Base-by-base conservation (phyloP, 2,329 filamentous ascomycete species). In the Cercospora berteroae region DNA sequence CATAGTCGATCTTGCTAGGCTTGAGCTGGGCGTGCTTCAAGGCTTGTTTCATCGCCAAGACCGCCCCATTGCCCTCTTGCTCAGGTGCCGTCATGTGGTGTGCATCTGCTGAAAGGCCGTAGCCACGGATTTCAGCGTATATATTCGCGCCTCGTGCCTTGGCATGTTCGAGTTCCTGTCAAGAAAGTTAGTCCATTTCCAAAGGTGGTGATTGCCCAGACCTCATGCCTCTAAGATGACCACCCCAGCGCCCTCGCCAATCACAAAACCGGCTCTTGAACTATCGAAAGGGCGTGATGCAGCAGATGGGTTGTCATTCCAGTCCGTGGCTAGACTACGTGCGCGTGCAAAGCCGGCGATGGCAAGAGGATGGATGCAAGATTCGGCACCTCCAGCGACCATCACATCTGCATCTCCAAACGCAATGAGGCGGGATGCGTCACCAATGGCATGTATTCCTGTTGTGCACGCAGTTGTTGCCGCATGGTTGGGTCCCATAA, bases 401-500 rank as follows among this genome's bases (percentile, higher is more conserved):
- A 99, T 98, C 64, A 98, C 90, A 78, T 97, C 87, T 56, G 94
- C 94, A 77, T 98, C 94, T 6, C 93, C 94, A 75, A 89, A 89
- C n/a, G 90, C 87, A 69, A 99, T 94, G 77, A 97, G 92, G 18
- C 94, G 88, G n/a, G 91, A 89, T 5, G 95, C 95, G 78, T 99
- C 95, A 18, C 94, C 95, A 60, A 99, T 89, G 1, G 94, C 93
- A 81, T 99, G 95, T 0, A 94, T 92, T 10, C 95, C 95, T 0
- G 95, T 99, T 0, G 95, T 98, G 78, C 95, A 99, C 66, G 95
- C 95, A 12, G 95, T 99, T 0, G 94, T 96, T 44, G 88, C 93
- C 1, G 94, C 88, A 79, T 97, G 95, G 76, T 97, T 97, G 4
- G 95, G 95, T 0, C 95, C 95, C 75, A 85, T 88, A 76, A 99